A percentile compares a stretch with the other conserved stretches of the same genome.
These are phyloP conservation scores for Alternaria postmessia DNA, from an alignment of 2,329 filamentous ascomycete genomes.

Conservation along the genomic window DNA sequence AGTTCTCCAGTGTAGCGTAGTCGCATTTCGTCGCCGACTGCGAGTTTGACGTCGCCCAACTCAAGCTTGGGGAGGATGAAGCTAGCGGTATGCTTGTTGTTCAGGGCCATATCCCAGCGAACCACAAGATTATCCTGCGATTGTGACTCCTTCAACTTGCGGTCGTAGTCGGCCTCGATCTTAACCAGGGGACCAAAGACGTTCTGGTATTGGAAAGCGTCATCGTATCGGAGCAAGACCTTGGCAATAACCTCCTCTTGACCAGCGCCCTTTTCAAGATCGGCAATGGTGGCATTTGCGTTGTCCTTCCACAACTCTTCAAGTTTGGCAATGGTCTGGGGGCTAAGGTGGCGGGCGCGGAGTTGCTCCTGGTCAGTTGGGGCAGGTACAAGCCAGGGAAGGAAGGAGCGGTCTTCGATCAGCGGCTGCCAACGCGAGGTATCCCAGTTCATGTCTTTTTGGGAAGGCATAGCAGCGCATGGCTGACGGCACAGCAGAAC, in stretches of 20 bases:
- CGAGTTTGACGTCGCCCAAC: constrained; percentile 95
- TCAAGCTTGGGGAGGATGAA: constrained; percentile 97
- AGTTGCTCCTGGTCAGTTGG: constrained; percentile 96
- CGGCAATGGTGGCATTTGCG: constrained; percentile 82
- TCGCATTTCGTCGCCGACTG: constrained; percentile 98
- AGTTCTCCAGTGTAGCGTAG: constrained; percentile 95
- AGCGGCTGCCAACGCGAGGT: constrained; percentile 96
- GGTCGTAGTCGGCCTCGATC: constrained; percentile 99
- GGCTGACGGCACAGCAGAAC: constrained; percentile 96
- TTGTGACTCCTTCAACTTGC: constrained; percentile 97
- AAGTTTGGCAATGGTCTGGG: constrained; percentile 92
- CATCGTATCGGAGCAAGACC: constrained; percentile 91
- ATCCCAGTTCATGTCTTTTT: constrained; percentile 99
- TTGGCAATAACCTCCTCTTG: constrained; percentile 95
- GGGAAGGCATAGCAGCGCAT: constrained; percentile 91
- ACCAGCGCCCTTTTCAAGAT: constrained; percentile 88
- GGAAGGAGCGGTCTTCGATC: constrained; percentile 94
- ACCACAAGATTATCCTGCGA: constrained; percentile 95
- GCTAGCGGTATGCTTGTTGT: constrained; percentile 96
- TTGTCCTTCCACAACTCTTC: constrained; percentile 99
- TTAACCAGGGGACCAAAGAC: constrained; percentile 98
- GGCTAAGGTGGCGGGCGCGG: constrained; percentile 88
- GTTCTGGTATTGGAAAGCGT: constrained; percentile 98
- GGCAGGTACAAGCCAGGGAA: constrained; percentile 88
- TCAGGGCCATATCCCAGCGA: constrained; percentile 92